Conservation (phyloP, 2,329 filamentous ascomycete genomes). For the Aspergillus sp. region DNA sequence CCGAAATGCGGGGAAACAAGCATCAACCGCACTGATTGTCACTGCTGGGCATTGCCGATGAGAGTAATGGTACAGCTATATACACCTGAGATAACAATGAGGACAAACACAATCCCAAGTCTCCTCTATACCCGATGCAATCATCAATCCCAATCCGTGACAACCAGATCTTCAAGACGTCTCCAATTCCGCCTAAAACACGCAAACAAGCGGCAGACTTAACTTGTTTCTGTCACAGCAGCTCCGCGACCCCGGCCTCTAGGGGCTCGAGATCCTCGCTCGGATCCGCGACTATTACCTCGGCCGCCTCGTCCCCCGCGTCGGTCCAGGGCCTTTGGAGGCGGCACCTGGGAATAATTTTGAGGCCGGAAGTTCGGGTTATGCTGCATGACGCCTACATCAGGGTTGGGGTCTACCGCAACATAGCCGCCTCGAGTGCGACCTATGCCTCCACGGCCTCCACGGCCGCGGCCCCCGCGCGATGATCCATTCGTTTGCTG, state of each 20-base stretch:
- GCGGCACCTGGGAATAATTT: conserved; percentile 51
- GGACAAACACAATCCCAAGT: neutral
- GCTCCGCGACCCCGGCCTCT: conserved; percentile 31
- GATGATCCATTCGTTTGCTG: conserved; percentile 17
- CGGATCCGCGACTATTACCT: conserved; percentile 21
- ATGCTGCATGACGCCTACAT: conserved; percentile 52
- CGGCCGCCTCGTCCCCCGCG: conserved; percentile 37
- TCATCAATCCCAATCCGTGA: neutral
- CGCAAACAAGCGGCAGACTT: neutral
- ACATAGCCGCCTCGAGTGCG: conserved; percentile 36
- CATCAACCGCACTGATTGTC: neutral
- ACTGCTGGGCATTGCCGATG: neutral
- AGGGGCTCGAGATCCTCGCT: conserved; percentile 27
- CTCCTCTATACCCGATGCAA: neutral
- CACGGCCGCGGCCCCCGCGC: conserved; percentile 30
- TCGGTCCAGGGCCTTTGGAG: conserved; percentile 40
- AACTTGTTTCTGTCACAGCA: conserved; percentile 3
- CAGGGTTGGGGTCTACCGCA: conserved; percentile 49
- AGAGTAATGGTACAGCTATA: neutral
- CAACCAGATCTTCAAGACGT: neutral
- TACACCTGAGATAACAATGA: neutral
- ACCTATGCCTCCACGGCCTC: conserved; percentile 29
- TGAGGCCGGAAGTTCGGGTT: conserved; percentile 58
- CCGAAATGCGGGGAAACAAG: conserved; percentile 1
- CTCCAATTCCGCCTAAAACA: neutral